Evolutionary conservation across 2,329 filamentous ascomycete genomes (phyloP), one percentile per base, ranked within the genome.

Genomic region (Fusarium sp.): DNA sequence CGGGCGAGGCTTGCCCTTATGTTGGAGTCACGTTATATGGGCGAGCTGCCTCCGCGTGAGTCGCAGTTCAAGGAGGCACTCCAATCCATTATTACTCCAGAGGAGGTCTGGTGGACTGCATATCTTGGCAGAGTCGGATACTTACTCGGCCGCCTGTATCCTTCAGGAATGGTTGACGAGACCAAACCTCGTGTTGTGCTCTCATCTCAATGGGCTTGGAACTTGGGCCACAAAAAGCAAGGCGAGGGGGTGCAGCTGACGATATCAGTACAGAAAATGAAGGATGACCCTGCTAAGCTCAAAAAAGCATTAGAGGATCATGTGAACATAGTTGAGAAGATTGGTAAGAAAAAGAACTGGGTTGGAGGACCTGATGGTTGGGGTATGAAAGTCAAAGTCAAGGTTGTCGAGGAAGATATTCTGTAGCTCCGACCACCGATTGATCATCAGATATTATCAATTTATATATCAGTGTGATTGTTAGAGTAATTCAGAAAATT

Each of bases 321-420:
- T 42, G 62, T 63, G 1, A 65, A 59, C 2, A 58, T 65, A 30
- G 62, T 63, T 40, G 62, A 65, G 26, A 65, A 58, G 33, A 51
- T 65, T 13, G 58, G 62, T 3, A 65, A 63, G 44, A 63, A 65
- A 34, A 65, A 58, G 44, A 65, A 65, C 26, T 65, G 62, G 62
- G 50, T 47, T 6, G 62, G 62, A 46, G 62, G 62, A n/a, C 46
- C 26, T 12, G 30, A 63, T 42, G 62, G 62, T 4, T 65, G 62
- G 62, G 62, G 62, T 2, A 54, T 65, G 42, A 65, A 65, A 31
- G 62, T 65, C 0, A 53, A 63, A n/a, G 30, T 65, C 1, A 58
- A 46, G 44, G 49, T 65, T 42, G 58, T 65, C 1, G 62, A 63
- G 18, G 62, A 65, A 41, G 62, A 62, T 34, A 63, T 65, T 13